These are phyloP conservation scores for Apiospora hydei DNA, from an alignment of 2,329 filamentous ascomycete species.

Conservation along the genomic window DNA sequence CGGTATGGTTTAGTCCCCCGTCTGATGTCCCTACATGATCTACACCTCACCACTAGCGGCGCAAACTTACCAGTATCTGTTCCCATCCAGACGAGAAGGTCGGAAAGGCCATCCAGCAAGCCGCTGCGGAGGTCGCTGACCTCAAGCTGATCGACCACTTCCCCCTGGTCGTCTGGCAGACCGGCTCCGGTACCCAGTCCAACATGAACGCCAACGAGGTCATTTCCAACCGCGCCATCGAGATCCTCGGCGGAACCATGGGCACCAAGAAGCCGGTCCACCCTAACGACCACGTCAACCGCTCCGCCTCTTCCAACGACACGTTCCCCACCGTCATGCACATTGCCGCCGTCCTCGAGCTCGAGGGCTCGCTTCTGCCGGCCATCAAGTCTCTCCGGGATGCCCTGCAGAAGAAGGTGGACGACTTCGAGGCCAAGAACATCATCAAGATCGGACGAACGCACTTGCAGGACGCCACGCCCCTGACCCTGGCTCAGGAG, in stretches of 20 bases:
- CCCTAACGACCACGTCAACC: slow-evolving; percentile 99
- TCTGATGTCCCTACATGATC: slow-evolving; percentile 25
- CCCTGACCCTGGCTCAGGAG: slow-evolving; percentile 93
- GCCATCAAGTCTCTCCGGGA: slow-evolving; percentile 81
- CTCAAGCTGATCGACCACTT: slow-evolving; percentile 97
- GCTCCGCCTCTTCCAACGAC: slow-evolving; percentile 98
- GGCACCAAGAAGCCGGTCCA: slow-evolving; percentile 98
- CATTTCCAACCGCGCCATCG: slow-evolving; percentile 98
- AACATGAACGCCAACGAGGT: slow-evolving; percentile 99
- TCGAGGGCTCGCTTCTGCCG: slow-evolving; percentile 86
- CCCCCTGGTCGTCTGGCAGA: slow-evolving; percentile 99
- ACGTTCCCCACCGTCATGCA: slow-evolving; percentile 99
- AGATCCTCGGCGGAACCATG: slow-evolving; percentile 93
- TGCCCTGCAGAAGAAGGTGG: slow-evolving; percentile 86
- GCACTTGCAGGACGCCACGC: slow-evolving; percentile 96
- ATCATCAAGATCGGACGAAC: slow-evolving; percentile 99
- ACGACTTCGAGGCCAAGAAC: slow-evolving; percentile 81
- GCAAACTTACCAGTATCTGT: slow-evolving; percentile 23
- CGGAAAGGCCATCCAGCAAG: slow-evolving; percentile 92
- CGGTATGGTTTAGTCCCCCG: slow-evolving; percentile 56
- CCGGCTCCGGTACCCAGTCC: slow-evolving; percentile 96
- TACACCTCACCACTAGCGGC: slow-evolving; percentile 9
- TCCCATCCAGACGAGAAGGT: slow-evolving; percentile 76
- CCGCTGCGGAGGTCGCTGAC: slow-evolving; percentile 89
- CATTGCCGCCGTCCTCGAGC: slow-evolving; percentile 94